phyloP scores from a whole-genome alignment of 2,329 filamentous ascomycete species.

The Paramyrothecium roridum region DNA sequence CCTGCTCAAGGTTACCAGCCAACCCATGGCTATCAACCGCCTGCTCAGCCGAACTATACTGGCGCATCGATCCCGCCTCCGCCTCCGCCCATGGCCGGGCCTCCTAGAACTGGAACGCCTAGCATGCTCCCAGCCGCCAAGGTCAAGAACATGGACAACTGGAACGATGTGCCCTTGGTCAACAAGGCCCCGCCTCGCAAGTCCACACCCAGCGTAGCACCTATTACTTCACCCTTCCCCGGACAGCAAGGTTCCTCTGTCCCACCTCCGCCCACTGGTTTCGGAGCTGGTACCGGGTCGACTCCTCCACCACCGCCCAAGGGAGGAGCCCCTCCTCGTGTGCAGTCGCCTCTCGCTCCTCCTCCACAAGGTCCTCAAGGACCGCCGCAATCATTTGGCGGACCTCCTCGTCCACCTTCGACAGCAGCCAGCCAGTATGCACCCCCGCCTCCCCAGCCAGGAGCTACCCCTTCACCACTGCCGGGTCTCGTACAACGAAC shows the following conservation, averaged over 20 bases:
- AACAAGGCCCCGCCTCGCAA: constrained; percentile 70
- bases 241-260: constrained; percentile 56
- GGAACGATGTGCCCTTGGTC: constrained; percentile 94
- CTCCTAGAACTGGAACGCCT: constrained; percentile 60
- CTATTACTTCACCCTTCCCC: constrained; percentile 74
- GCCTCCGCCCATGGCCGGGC: constrained; percentile 30
- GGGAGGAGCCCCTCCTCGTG: constrained; percentile 64
- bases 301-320: constrained; percentile 82
- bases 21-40: constrained; percentile 50
- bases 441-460: constrained; percentile 57
- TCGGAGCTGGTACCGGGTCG: constrained; percentile 57
- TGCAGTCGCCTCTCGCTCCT: constrained; percentile 68
- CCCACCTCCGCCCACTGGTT: constrained; percentile 58
- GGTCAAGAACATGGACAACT: constrained; percentile 71
- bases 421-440: constrained; percentile 58
- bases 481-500: constrained; percentile 67
- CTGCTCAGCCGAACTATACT: constrained; percentile 27
- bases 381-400: constrained; percentile 42
- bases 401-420: constrained; percentile 55
- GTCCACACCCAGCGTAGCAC: constrained; percentile 67
- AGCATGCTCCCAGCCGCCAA: constrained; percentile 68
- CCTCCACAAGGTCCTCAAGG: constrained; percentile 43
- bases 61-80: constrained; percentile 21
- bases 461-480: constrained; percentile 57
- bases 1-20: no score